These are phyloP conservation scores for Syncephalastrum sp. DNA, from an alignment of 371 early-diverging fungal species.

Conservation along the genomic window DNA sequence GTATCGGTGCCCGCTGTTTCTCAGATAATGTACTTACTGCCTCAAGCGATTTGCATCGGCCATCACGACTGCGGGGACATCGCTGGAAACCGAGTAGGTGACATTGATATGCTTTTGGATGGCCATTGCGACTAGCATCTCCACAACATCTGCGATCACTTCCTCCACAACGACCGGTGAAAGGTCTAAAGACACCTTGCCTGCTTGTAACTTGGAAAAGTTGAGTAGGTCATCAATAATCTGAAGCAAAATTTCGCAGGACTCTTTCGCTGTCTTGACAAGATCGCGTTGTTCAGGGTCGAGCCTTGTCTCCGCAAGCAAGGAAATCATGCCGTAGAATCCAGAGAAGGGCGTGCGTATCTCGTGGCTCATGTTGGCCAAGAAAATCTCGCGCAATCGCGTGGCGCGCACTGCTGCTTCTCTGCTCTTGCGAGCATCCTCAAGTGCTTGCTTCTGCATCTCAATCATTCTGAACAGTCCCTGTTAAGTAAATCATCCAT, in stretches of 20 bases:
- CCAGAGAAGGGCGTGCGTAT: conserved; percentile 60
- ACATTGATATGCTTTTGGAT: conserved; percentile 51
- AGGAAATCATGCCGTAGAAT: conserved; percentile 59
- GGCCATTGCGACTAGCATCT: conserved; percentile 52
- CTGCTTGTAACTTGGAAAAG: conserved; percentile 64
- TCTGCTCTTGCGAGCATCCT: conserved; percentile 43
- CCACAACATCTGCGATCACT: conserved; percentile 54
- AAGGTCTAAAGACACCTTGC: conserved; percentile 55
- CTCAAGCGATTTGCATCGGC: conserved; percentile 49
- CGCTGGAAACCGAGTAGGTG: conserved; percentile 37
- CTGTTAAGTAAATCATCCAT: neutral
- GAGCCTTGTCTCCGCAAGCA: conserved; percentile 51
- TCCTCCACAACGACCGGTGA: conserved; percentile 52
- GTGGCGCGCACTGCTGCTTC: conserved; percentile 49
- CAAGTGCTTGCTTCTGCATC: conserved; percentile 45
- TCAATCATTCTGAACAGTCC: conserved; percentile 35
- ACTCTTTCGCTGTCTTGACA: conserved; percentile 58
- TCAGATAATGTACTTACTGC: conserved; percentile 27
- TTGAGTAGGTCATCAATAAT: conserved; percentile 65
- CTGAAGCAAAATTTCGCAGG: conserved; percentile 57
- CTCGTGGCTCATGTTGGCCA: conserved; percentile 62
- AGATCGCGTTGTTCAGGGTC: conserved; percentile 57
- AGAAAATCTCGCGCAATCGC: conserved; percentile 48
- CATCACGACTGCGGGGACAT: conserved; percentile 37
- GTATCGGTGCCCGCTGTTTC: conserved; percentile 5